Evolutionary conservation across 352 stramenopile genomes (phyloP), one percentile per base, ranked within the genome.

Genomic region (Blastocystis sp.): DNA sequence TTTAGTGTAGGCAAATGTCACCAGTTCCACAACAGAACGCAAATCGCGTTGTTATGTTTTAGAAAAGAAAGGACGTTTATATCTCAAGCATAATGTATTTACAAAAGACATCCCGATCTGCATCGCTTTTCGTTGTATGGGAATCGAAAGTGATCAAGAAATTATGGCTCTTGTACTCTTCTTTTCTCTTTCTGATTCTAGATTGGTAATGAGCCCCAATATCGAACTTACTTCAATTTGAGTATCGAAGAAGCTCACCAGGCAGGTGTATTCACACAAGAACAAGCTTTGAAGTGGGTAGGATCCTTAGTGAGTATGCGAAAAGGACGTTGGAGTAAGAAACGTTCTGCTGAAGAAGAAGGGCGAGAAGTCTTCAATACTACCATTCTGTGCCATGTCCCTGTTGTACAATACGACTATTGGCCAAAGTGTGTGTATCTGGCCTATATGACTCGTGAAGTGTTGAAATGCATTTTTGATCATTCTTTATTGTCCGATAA

Each of bases 31-130:
- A 7, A 95, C 98, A 91, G 97, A 99, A 91, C 93, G 97, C 87
- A 99, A 99, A 92, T 98, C 93, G 59, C 93, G 95, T 69, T 94
- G 93, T 33, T 98, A 98, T 90, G 98, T 99, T 89, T 95, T 98
- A 82, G 94, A 98, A 81, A 98, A 98, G 91, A 98, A 98, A 90
- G 91, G 95, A 35, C 93, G 93, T 27, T 89, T 99, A 5, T 99
- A 99, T 92, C 92, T 99, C 66, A 99, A 98, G 92, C 97, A 98
- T 73, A 99, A 99, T 92, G 98, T 95, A 30, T 96, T 96, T 56
- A 93, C 44, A 22, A 84, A 76, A 33, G 87, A 90, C 64, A 90
- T 91, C 40, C 90, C 90, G 19, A 87, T 91, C 59, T 90, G 90
- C 37, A 80, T 91, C 24, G 90, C 75, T 3, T 93, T 99, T 17